phyloP scores from a whole-genome alignment of 2,329 filamentous ascomycete genomes.

The Arthroderma sp. region DNA sequence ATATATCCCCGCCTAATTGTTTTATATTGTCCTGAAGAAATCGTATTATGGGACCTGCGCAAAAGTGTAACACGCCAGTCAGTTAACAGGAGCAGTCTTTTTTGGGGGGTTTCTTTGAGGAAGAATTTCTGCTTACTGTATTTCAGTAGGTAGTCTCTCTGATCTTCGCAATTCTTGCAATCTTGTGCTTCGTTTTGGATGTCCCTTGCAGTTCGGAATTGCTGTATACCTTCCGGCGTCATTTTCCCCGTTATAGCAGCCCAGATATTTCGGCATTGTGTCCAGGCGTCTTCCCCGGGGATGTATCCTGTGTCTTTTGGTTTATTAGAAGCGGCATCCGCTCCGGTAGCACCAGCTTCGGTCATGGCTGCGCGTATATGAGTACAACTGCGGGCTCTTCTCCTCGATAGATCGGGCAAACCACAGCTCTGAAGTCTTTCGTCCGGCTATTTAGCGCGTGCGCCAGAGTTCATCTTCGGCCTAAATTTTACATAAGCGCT shows the following conservation, averaged over 20 bases:
- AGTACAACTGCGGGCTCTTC: too few relatives aligned
- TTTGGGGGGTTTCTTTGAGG: background rate
- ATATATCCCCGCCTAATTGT: conserved; percentile 64
- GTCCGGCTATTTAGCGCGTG: too few relatives aligned
- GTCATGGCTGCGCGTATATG: too few relatives aligned
- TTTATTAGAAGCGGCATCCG: conserved; percentile 10
- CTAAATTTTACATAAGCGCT: too few relatives aligned
- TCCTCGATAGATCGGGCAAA: too few relatives aligned
- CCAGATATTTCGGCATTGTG: conserved; percentile 73
- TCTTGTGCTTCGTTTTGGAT: conserved; percentile 61
- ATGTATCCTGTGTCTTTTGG: conserved; percentile 24
- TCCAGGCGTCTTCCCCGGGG: conserved; percentile 29
- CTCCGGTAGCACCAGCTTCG: too few relatives aligned
- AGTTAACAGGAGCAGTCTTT: background rate
- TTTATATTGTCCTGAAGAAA: conserved; percentile 75
- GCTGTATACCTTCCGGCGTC: conserved; percentile 52
- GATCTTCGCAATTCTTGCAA: conserved; percentile 66
- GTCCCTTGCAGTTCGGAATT: conserved; percentile 69
- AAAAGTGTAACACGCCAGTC: background rate
- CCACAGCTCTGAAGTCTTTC: too few relatives aligned
- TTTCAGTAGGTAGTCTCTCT: conserved; percentile 70
- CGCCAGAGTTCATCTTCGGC: too few relatives aligned
- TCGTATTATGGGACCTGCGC: conserved; percentile 59
- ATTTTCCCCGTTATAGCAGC: conserved; percentile 63
- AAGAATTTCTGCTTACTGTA: conserved; percentile 41